Base-by-base conservation (phyloP, 768 basidiomycete species). In the Leccinum arenicola region DNA sequence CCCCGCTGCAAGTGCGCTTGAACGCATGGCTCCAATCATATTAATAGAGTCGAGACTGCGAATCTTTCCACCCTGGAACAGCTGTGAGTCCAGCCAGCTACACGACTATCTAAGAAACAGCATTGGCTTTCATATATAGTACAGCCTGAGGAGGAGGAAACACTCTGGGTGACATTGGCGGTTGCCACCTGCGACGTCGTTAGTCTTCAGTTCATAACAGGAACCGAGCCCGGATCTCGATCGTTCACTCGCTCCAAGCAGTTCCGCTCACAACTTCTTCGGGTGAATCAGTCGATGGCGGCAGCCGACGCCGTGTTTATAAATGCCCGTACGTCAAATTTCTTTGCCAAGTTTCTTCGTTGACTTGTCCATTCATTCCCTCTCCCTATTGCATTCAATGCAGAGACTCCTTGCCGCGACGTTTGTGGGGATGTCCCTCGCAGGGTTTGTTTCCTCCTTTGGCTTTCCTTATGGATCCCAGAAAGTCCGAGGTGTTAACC, bases 401-500 rank as follows among this genome's bases (percentile, higher is more conserved):
- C 59, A 49, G 45, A 50, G 45, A 36, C 52, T 70, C 11, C 54
- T 65, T 15, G 48, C 58, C 27, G 55, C 36, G n/a, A 27, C 57
- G 45, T 70, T 76, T 40, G 25, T 75, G 45, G 69, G 66, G 19
- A 61, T 77, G 19, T 61, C 76, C 50, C 62, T 73, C 29, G 29
- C 70, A 9, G 58, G 21, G 23, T 63, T 58, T 51, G 75, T 74
- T 12, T 51, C 55, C 25, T 73, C 70, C 45, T 71, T 85, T 21
- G 81, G 84, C 53, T 92, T 92, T 66, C 79, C 89, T 4, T 93
- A 93, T 64, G 91, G 89, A 23, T 79, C 80, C 6, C 61, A 83
- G 74, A 88, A 86, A 65, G 85, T 93, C 51, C 84, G 91, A 12
- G 92, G 92, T 57, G 92, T 93, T 63, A 93, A 89, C 74, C 81